Conservation (phyloP, 1,284 basidiomycete species). For the Bjerkandera adusta region DNA sequence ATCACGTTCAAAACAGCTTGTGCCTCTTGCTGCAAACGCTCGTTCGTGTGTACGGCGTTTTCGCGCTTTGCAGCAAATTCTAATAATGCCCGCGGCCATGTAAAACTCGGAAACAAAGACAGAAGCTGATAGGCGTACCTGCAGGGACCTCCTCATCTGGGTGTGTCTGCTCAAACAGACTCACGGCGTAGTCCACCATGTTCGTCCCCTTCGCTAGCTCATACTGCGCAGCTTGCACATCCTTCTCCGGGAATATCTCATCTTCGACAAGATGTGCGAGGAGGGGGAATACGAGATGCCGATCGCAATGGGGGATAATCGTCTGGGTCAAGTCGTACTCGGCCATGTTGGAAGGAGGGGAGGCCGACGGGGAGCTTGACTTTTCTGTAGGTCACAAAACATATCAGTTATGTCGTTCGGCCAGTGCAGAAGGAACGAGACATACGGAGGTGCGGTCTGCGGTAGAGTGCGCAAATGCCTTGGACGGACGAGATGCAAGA, state of each 20-base stretch:
- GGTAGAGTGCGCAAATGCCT: not conserved
- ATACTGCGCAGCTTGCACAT: conserved; percentile 89
- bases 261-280: conserved; percentile 83
- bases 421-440: no score
- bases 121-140: conserved; percentile 44
- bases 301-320: conserved; percentile 90
- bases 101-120: no score
- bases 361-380: not conserved
- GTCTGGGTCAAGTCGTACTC: conserved; percentile 90
- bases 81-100: conserved; percentile 28
- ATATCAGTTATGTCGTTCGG: no score
- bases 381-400: conserved; percentile 2
- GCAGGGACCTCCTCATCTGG: conserved; percentile 65
- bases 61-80: conserved; percentile 83
- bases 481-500: conserved; percentile 7
- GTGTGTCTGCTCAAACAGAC: conserved; percentile 76
- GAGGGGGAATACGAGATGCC: conserved; percentile 91
- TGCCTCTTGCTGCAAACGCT: conserved; percentile 84
- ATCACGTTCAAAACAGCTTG: conserved; percentile 95
- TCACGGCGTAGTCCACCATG: conserved; percentile 90
- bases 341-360: conserved; percentile 52
- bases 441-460: conserved; percentile 8
- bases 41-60: conserved; percentile 81
- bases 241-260: conserved; percentile 69
- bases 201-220: conserved; percentile 96